Evolutionary conservation across 768 basidiomycete genomes (phyloP).

Genomic region (Mycena haematopus): DNA sequence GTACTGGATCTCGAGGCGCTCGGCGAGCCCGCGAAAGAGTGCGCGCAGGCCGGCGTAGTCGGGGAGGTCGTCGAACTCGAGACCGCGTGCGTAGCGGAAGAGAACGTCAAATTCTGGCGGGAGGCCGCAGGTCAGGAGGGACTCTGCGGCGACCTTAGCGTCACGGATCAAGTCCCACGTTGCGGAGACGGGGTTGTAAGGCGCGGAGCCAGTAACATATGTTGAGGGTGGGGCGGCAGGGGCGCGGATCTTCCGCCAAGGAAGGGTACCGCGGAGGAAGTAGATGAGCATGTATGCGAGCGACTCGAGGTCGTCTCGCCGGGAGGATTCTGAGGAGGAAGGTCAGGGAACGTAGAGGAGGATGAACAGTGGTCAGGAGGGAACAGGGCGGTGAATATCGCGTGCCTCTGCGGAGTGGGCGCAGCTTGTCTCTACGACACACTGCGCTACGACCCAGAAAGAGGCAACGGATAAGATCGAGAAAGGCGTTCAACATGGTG

Average conservation of each 20-base stretch:
- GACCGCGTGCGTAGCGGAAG: constrained; percentile 78
- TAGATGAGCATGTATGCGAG: constrained; percentile 86
- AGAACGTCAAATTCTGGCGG: constrained; percentile 84
- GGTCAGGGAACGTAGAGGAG: constrained; percentile 12
- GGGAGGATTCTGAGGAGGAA: constrained; percentile 62
- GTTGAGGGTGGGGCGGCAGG: constrained; percentile 39
- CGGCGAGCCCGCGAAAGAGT: constrained; percentile 68
- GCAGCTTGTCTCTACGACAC: neutral
- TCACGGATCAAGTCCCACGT: constrained; percentile 84
- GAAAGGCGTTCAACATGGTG: too few species aligned
- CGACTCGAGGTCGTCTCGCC: constrained; percentile 81
- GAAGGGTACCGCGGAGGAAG: constrained; percentile 77
- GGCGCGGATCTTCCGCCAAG: constrained; percentile 79
- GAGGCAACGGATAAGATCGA: too few species aligned
- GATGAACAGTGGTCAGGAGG: neutral
- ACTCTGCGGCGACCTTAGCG: constrained; percentile 68
- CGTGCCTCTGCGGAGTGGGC: neutral
- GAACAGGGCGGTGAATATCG: neutral
- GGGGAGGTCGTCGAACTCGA: constrained; percentile 88
- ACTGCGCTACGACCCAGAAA: neutral
- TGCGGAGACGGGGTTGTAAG: constrained; percentile 62
- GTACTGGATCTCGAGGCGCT: constrained; percentile 59
- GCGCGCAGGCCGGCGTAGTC: constrained; percentile 85
- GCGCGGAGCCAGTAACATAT: constrained; percentile 19
- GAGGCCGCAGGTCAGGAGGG: constrained; percentile 75